Evolutionary conservation across 495 filamentous ascomycete genomes (phyloP).

Genomic region (Jackrogersella multiformis): DNA sequence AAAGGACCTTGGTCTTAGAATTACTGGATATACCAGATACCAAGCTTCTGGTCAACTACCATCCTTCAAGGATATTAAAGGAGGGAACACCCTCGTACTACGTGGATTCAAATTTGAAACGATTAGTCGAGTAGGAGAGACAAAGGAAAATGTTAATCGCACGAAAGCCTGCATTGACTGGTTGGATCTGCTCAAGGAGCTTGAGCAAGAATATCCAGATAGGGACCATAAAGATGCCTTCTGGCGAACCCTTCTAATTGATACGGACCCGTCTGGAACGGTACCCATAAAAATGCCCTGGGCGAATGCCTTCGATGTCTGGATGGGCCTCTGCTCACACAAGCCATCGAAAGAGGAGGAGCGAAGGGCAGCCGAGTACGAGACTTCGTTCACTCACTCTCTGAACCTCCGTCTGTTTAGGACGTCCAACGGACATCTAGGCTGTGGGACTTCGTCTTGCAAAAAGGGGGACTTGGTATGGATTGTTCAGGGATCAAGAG

Average conservation of each 20-base stretch:
- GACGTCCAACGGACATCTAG: conserved; percentile 27
- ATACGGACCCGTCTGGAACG: conserved; percentile 20
- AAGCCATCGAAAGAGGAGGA: conserved; percentile 18
- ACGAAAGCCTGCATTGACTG: conserved; percentile 18
- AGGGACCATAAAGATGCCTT: conserved; percentile 28
- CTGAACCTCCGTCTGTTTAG: conserved; percentile 33
- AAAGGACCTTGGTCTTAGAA: conserved; percentile 32
- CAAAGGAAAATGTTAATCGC: conserved; percentile 23
- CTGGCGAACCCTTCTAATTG: conserved; percentile 35
- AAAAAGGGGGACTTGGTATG: conserved; percentile 27
- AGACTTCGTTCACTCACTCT: conserved; percentile 37
- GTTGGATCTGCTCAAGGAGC: conserved; percentile 24
- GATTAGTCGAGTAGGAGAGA: conserved; percentile 27
- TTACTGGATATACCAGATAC: conserved; percentile 33
- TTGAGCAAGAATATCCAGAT: conserved; percentile 25
- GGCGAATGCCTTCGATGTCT: conserved; percentile 28
- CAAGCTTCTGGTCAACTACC: conserved; percentile 23
- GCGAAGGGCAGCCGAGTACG: conserved; percentile 19
- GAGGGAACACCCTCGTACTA: not conserved
- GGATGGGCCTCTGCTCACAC: conserved; percentile 16
- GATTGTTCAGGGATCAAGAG: conserved; percentile 40
- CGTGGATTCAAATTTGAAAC: conserved; percentile 33
- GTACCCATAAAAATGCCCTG: conserved; percentile 29
- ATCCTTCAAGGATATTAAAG: conserved; percentile 17
- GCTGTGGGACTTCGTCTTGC: conserved; percentile 31